phyloP scores from a whole-genome alignment of 495 filamentous ascomycete species.

The Cairneyella variabilis region DNA sequence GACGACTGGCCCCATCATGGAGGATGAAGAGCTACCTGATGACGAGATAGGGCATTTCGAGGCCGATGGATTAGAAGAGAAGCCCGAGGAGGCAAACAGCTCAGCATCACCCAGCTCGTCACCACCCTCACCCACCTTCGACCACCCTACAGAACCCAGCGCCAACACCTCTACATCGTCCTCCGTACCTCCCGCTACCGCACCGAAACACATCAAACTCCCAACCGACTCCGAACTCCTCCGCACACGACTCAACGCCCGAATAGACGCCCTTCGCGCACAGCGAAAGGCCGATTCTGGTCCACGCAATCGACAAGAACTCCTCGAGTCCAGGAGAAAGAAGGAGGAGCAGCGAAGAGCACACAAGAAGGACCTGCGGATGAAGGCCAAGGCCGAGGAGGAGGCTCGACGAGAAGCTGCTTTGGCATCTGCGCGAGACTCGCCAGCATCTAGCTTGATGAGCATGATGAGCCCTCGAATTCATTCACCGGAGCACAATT shows the following conservation, averaged over 20 bases:
- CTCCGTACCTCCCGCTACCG: slow-evolving; percentile 54
- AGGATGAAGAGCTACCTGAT: slow-evolving; percentile 34
- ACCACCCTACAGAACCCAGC: slow-evolving; percentile 50
- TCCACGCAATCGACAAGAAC: slow-evolving; percentile 75
- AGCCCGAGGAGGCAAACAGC: slow-evolving; percentile 24
- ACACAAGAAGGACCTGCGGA: slow-evolving; percentile 78
- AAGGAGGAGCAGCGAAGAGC: slow-evolving; percentile 82
- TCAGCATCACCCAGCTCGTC: slow-evolving; percentile 47
- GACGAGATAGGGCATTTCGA: slow-evolving; percentile 32
- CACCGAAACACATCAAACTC: slow-evolving; percentile 48
- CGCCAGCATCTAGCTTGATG: slow-evolving; percentile 48
- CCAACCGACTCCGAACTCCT: slow-evolving; percentile 64
- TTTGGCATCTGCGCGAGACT: slow-evolving; percentile 57
- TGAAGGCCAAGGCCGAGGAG: slow-evolving; percentile 72
- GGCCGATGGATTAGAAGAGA: slow-evolving; percentile 22
- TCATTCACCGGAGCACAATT: slow-evolving; percentile 52
- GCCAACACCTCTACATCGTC: slow-evolving; percentile 71
- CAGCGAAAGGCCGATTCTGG: slow-evolving; percentile 81
- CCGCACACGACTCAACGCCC: slow-evolving; percentile 70
- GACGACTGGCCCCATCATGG: slow-evolving; percentile 26
- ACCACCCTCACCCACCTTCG: slow-evolving; percentile 61
- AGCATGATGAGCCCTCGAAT: slow-evolving; percentile 72
- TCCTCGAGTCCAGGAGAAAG: slow-evolving; percentile 81
- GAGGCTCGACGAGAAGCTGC: slow-evolving; percentile 63
- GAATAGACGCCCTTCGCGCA: slow-evolving; percentile 76